Base-by-base conservation (phyloP, 1,284 basidiomycete species). In the Fomitiporia mediterranea region DNA sequence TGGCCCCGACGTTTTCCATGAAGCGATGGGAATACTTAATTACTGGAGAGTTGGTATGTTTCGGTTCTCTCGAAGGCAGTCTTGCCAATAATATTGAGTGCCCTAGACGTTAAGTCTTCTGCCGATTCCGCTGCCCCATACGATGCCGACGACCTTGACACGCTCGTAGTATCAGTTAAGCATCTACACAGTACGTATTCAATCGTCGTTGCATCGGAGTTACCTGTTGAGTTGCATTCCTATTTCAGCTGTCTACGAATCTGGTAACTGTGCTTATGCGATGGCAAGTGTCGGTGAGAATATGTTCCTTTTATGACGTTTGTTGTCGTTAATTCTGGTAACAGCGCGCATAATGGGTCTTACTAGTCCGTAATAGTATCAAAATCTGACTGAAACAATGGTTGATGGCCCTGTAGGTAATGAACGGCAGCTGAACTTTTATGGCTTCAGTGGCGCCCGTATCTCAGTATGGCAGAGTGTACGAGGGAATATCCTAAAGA, bases 371-470 rank as follows among this genome's bases (percentile, higher is more conserved):
- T 27, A 4, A 37, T 23, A 5, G 7, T 2, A 11, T 25, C 34
- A n/a, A 5, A 17, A 34, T 21, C 21, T 5, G 6, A n/a, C 6
- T 42, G 6, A 30, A 21, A 6, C 32, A 34, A 25, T 38, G 9
- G 5, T 32, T 28, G 7, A 46, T 37, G 15, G 13, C 17, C 11
- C 7, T 42, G 9, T 25, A 58, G 57, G 27, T 7, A 43, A 46
- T 37, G 48, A 58, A 27, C 44, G 56, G 25, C 70, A 72, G 52
- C 42, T 68, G 37, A 69, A 75, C 54, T 69, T 71, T 40, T 62
- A 72, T 51, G 73, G 74, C 5, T 64, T 71, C 57, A 60, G 60
- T n/a, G 64, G 61, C 7, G 71, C 72, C 1, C 72, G 74, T 13
- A 61, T 75, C 15, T 58, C 65, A 44, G 59, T 62, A 21, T 64